Evolutionary conservation across 176 grass and related monocot species (phyloP).

Genomic region (Saccharum spontaneum): DNA sequence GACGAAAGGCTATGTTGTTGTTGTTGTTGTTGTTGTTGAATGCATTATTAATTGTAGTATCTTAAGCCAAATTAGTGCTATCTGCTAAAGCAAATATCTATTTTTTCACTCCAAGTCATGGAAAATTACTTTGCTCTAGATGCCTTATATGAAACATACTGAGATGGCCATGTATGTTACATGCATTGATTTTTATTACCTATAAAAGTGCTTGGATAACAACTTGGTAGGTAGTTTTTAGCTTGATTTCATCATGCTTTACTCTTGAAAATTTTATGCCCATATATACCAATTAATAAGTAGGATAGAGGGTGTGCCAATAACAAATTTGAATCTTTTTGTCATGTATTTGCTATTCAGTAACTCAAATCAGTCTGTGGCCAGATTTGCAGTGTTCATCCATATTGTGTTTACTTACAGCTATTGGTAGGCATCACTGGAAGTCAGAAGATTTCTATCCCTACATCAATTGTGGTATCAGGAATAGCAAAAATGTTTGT

Average conservation of each 20-base stretch:
- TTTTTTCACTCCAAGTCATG: background rate
- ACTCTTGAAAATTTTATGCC: background rate
- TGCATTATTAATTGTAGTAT: background rate
- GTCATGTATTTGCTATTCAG: background rate
- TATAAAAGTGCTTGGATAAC: background rate
- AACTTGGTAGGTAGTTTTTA: background rate
- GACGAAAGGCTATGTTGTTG: no score
- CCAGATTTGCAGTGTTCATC: constrained; percentile 3
- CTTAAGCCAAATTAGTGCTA: background rate
- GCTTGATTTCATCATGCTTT: background rate
- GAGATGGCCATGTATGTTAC: background rate
- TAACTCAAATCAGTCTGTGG: background rate
- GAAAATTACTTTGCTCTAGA: background rate
- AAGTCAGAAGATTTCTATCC: constrained; percentile 80
- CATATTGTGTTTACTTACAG: constrained; percentile 46
- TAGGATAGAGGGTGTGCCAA: background rate
- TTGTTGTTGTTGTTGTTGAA: no score
- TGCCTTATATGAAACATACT: background rate
- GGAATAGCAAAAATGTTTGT: constrained; percentile 90
- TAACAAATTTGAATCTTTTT: background rate
- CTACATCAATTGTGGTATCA: constrained; percentile 73
- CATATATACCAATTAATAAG: background rate
- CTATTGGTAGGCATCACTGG: constrained; percentile 74
- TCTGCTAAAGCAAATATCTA: background rate
- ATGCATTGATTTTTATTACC: constrained; percentile 21